phyloP scores from a whole-genome alignment of 768 basidiomycete species.

The Leccinum boreale region DNA sequence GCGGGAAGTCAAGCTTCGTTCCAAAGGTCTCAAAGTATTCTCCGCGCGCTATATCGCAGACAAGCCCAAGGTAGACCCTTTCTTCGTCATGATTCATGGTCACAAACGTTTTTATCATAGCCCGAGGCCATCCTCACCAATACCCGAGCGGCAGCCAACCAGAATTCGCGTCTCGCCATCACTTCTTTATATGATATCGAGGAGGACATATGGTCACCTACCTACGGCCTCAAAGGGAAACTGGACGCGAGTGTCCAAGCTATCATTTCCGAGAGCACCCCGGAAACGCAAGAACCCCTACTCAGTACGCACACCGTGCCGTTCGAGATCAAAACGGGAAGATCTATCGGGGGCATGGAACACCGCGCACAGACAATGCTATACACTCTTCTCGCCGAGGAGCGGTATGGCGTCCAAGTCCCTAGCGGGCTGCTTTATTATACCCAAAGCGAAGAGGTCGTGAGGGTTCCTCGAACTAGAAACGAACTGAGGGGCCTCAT shows the following conservation, averaged over 20 bases:
- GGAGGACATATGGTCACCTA: conserved; percentile 97
- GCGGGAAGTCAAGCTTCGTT: conserved; percentile 57
- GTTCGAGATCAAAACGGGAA: conserved; percentile 96
- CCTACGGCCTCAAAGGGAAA: conserved; percentile 93
- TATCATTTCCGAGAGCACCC: conserved; percentile 48
- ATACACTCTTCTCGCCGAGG: conserved; percentile 86
- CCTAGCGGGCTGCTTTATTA: conserved; percentile 89
- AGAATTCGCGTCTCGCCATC: conserved; percentile 64
- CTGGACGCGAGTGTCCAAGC: conserved; percentile 86
- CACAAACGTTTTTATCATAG: conserved; percentile 34
- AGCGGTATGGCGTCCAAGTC: conserved; percentile 84
- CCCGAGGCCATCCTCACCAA: conserved; percentile 63
- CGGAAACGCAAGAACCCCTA: conserved; percentile 21
- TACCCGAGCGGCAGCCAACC: conserved; percentile 50
- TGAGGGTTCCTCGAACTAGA: conserved; percentile 71
- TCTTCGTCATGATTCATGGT: background rate
- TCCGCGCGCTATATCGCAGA: conserved; percentile 62
- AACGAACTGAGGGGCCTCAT: conserved; percentile 87
- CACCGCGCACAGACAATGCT: conserved; percentile 98
- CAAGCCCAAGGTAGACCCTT: conserved; percentile 54
- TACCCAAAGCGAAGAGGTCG: conserved; percentile 86
- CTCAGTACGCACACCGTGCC: conserved; percentile 47
- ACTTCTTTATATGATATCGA: conserved; percentile 80
- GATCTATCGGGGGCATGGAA: conserved; percentile 72
- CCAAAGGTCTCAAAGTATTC: conserved; percentile 64